A percentile compares a stretch with the other conserved stretches of the same genome.
Evolutionary conservation across 306 rosid genomes (phyloP).

Genomic region (Benincasa hispida): DNA sequence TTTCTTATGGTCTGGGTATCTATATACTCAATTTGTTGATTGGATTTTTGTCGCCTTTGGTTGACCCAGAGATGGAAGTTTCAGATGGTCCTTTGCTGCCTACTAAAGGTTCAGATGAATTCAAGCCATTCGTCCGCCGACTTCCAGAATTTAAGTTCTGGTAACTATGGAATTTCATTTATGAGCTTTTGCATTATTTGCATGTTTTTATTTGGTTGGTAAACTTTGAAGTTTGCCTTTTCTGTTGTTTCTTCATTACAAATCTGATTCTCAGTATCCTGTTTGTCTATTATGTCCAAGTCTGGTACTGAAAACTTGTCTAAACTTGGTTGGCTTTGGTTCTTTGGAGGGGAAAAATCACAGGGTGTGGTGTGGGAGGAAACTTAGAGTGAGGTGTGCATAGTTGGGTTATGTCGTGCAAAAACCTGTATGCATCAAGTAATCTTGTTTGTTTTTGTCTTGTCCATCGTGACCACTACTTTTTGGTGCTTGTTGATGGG

Average conservation of each 20-base stretch:
- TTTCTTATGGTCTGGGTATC: constrained; percentile 77
- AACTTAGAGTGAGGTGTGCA: not conserved
- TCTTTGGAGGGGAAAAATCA: too few relatives aligned
- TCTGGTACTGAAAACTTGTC: not conserved
- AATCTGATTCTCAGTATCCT: not conserved
- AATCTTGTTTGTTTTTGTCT: not conserved
- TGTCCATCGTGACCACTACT: not conserved
- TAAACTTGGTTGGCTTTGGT: not conserved
- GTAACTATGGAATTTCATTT: constrained; percentile 28
- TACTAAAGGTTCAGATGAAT: constrained; percentile 80
- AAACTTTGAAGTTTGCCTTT: not conserved
- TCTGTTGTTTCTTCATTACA: not conserved
- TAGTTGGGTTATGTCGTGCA: not conserved
- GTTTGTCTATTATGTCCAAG: not conserved
- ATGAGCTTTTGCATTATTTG: not conserved
- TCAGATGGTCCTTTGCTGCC: constrained; percentile 62
- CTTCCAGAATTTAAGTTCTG: constrained; percentile 95
- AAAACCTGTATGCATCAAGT: not conserved
- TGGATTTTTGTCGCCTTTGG: constrained; percentile 76
- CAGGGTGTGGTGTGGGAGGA: not conserved
- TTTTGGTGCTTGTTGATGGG: not conserved
- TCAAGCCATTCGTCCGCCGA: constrained; percentile 77
- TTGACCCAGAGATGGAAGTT: constrained; percentile 70
- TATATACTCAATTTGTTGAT: constrained; percentile 75
- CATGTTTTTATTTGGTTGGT: not conserved